These are phyloP conservation scores for Cenchrus fungigraminus DNA, from an alignment of 176 grass and related monocot genomes.

Conservation along the genomic window DNA sequence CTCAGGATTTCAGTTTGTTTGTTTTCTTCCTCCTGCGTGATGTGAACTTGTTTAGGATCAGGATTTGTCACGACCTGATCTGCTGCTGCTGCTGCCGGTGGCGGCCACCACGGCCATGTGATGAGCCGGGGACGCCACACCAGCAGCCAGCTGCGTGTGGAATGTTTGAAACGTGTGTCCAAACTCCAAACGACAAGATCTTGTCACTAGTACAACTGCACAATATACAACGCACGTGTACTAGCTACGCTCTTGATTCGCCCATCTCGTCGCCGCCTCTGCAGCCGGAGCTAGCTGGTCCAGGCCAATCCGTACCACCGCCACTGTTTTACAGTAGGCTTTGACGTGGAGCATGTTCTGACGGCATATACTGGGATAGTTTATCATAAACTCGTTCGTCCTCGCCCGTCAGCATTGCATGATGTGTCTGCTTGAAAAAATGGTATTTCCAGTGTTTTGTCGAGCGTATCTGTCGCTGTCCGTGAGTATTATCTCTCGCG, in stretches of 20 bases:
- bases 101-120: background rate
- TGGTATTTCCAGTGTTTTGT: background rate
- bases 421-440: background rate
- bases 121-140: background rate
- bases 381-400: background rate
- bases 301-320: background rate
- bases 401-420: background rate
- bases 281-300: background rate
- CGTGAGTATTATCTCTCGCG: background rate
- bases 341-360: background rate
- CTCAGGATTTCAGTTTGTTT: background rate
- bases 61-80: slow-evolving; percentile 20
- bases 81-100: background rate
- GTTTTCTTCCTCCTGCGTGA: background rate
- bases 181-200: background rate
- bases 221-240: background rate
- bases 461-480: background rate
- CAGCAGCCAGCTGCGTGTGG: background rate
- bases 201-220: background rate
- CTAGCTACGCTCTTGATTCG: background rate
- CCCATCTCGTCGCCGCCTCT: background rate
- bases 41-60: background rate
- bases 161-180: background rate
- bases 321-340: background rate
- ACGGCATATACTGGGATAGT: background rate